Evolutionary conservation across 139 green algal genomes (phyloP).

Genomic region (Coccomyxa sp.): DNA sequence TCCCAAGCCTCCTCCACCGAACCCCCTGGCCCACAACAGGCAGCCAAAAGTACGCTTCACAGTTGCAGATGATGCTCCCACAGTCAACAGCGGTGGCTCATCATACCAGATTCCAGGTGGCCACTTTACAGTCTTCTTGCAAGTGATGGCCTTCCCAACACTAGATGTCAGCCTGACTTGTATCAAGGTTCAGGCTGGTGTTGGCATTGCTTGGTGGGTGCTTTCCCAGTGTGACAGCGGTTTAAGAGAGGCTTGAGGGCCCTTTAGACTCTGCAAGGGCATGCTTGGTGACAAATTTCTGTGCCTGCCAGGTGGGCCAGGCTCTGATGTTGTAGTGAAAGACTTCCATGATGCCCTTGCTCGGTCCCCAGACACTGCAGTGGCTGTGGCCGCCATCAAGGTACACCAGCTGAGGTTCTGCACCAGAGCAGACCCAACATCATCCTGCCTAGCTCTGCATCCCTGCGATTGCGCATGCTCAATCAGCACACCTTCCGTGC

Average conservation of each 20-base stretch:
- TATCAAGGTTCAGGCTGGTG: neutral
- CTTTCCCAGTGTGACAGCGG: neutral
- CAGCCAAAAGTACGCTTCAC: neutral
- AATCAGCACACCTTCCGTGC: neutral
- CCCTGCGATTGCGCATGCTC: too few relatives aligned
- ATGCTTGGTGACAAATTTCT: neutral
- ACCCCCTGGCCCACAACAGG: neutral
- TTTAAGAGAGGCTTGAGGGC: neutral
- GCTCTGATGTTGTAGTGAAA: neutral
- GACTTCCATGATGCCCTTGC: slow-evolving; percentile 74
- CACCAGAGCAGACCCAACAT: too few relatives aligned
- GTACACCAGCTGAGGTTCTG: neutral
- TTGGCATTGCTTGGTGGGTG: neutral
- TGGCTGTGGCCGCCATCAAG: slow-evolving; percentile 85
- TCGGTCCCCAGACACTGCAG: slow-evolving; percentile 66
- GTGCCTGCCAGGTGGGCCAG: neutral
- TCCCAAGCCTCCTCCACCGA: neutral
- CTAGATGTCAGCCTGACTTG: neutral
- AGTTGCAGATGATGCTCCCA: neutral
- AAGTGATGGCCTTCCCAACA: neutral
- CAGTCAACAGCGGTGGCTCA: neutral
- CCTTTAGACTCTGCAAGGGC: neutral
- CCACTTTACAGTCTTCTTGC: too few relatives aligned
- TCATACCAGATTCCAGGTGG: neutral
- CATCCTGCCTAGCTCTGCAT: too few relatives aligned